A percentile compares a stretch with the other conserved stretches of the same genome.
These are phyloP conservation scores for Dactylorhiza incarnata DNA, from an alignment of 106 monocot genomes.

Conservation along the genomic window DNA sequence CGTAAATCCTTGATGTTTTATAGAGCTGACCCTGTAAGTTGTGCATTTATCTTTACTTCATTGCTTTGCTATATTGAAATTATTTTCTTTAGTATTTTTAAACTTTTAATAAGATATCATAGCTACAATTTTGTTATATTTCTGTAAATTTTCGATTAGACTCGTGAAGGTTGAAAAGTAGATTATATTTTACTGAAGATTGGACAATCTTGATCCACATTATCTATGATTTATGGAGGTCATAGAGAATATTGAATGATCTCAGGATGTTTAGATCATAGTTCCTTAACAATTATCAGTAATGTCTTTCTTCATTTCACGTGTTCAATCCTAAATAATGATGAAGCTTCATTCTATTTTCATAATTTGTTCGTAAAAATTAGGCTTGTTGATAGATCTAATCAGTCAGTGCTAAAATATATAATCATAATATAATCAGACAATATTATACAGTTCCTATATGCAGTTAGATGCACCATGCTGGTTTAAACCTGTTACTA, in stretches of 20 bases:
- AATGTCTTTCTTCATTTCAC: not conserved
- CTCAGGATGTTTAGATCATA: not conserved
- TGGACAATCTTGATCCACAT: not conserved
- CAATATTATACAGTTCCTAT: too few species aligned
- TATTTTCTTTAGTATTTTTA: not conserved
- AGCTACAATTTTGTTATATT: not conserved
- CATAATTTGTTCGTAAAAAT: not conserved
- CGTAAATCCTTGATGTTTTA: slow-evolving; percentile 6
- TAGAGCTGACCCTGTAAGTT: slow-evolving; percentile 10
- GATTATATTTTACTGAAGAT: not conserved
- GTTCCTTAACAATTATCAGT: not conserved
- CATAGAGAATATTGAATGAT: not conserved
- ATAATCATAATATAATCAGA: too few species aligned
- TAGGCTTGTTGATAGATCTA: not conserved
- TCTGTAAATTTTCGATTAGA: not conserved
- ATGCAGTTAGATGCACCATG: too few species aligned
- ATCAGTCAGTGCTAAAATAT: too few species aligned
- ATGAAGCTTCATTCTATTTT: not conserved
- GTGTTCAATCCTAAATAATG: not conserved
- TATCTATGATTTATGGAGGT: not conserved
- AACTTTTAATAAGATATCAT: slow-evolving; percentile 1
- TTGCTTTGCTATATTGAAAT: not conserved
- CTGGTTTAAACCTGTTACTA: too few species aligned
- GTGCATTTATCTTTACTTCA: not conserved
- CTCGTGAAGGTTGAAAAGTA: not conserved